Evolutionary conservation across 225 moss, liverwort and hornwort genomes (phyloP).

Genomic region (Anthoceros angustus): DNA sequence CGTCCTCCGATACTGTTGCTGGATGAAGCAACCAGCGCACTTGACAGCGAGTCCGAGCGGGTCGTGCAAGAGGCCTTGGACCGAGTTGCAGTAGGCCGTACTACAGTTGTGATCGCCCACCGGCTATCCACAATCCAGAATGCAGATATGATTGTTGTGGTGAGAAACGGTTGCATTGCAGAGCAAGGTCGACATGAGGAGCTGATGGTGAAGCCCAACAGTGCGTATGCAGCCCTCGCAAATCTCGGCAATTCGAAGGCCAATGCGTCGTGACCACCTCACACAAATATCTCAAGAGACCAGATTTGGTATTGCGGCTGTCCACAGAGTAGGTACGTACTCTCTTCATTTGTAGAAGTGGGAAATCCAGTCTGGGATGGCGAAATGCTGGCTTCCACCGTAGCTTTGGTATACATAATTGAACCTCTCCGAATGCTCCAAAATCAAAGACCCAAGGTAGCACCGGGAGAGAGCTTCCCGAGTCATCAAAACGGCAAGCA

Average conservation of each 20-base stretch:
- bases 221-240: neutral
- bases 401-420: no score
- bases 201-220: neutral
- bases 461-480: no score
- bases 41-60: constrained; percentile 80
- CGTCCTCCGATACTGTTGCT: constrained; percentile 64
- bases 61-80: constrained; percentile 91
- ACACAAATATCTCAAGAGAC: no score
- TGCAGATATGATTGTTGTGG: constrained; percentile 79
- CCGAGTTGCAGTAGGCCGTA: constrained; percentile 63
- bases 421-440: no score
- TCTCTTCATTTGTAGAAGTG: no score
- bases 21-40: constrained; percentile 98
- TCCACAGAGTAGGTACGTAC: no score
- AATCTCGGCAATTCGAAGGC: neutral
- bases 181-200: constrained; percentile 42
- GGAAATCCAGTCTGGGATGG: no score
- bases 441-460: no score
- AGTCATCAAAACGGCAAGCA: no score
- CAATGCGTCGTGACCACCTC: no score
- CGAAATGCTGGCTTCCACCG: no score
- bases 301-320: no score
- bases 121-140: constrained; percentile 75
- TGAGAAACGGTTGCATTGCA: constrained; percentile 66
- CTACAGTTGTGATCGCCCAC: constrained; percentile 81